Evolutionary conservation across 2,329 filamentous ascomycete genomes (phyloP), one percentile per base, ranked within the genome.

Genomic region (Penicillium sp.): DNA sequence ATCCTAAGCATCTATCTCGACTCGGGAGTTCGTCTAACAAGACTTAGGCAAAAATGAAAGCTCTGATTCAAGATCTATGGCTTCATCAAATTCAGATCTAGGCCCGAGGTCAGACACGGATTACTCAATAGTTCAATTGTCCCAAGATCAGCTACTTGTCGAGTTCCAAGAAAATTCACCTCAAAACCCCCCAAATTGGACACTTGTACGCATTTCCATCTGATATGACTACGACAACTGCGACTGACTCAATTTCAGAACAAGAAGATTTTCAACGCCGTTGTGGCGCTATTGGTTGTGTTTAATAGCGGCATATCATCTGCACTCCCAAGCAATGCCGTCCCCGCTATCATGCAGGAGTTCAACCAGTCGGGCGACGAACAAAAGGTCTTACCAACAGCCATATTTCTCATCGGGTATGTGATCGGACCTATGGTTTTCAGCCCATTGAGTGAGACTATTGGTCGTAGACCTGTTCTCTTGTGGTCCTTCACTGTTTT

Each of bases 401-500:
- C 71, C 4, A 63, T 72, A 5, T 75, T 73, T 43, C 60, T 76
- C 1, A 65, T 74, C 16, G 73, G 73, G 2, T 76, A 73, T 52
- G 67, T 70, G 4, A 59, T 78, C 9, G 77, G 75, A 0, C 76
- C 77, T 1, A 54, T 77, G 1, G 52, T 76, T 1, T 77, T 74
- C 38, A 76, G 73, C 4, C 77, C 77, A 0, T 57, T 78, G 2
- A 77, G 73, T n/a, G 77, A 79, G 47, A 67, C 71, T 2, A 64
- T 72, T 39, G 77, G 77, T 1, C 68, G 77, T 1, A 71, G 64
- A 46, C 64, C 69, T 1, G 71, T 79, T 6, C 63, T 86, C 55
- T 70, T 85, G 0, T 71, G 66, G 9, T 80, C 82, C 0, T 84
- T 85, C 55, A 44, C 68, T n/a, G 60, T 71, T 3, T 77, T 73